Conservation (phyloP, 2,329 filamentous ascomycete genomes). For the Penicillium thymicola region DNA sequence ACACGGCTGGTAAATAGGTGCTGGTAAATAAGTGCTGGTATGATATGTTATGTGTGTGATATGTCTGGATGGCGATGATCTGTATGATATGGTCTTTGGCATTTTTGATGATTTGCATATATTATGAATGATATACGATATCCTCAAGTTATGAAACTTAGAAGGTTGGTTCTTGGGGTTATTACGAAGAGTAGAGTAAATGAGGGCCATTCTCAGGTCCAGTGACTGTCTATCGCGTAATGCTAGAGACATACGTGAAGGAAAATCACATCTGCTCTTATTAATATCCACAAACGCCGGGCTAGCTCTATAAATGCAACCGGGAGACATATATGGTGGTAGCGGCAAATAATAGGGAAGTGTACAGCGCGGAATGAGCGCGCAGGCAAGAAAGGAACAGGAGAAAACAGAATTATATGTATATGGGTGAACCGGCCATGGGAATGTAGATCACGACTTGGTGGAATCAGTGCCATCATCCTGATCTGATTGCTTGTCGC, state of each 20-base stretch:
- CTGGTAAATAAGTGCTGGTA: not conserved
- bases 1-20: conserved; percentile 8
- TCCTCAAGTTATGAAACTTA: not conserved
- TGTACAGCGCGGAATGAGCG: conserved; percentile 12
- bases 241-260: too few species aligned
- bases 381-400: not conserved
- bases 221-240: not conserved
- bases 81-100: not conserved
- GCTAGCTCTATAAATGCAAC: conserved; percentile 20
- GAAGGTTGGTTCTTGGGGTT: not conserved
- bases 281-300: conserved; percentile 18
- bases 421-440: not conserved
- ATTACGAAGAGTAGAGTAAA: not conserved
- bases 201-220: not conserved
- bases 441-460: conserved; percentile 9
- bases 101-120: not conserved
- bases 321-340: conserved; percentile 15
- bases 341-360: conserved; percentile 8
- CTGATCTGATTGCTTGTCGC: conserved; percentile 8
- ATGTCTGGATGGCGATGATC: not conserved
- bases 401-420: conserved; percentile 13
- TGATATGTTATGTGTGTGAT: not conserved
- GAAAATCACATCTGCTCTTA: not conserved
- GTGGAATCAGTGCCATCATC: conserved; percentile 14
- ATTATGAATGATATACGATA: not conserved